Evolutionary conservation across 2,329 filamentous ascomycete genomes (phyloP), one percentile per base, ranked within the genome.

Genomic region (Epichloe festucae): DNA sequence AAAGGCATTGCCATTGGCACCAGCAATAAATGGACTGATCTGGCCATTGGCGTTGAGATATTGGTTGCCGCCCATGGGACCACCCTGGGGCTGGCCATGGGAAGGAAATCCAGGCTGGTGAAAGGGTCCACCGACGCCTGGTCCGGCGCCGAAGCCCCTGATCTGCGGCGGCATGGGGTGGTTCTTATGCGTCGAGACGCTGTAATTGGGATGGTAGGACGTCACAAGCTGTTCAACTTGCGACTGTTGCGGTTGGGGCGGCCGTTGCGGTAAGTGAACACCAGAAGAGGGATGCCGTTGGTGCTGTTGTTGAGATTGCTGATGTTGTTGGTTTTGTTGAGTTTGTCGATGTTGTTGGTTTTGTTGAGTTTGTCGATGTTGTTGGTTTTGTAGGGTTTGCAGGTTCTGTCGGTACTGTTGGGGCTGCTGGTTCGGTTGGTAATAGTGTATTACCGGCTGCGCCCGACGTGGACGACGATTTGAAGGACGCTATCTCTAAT

Each of bases 11-110:
- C 70, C 73, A 59, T 77, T 79, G 12, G 77, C 73, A 15, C 59
- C 57, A 3, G 77, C 74, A 63, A 89, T 74, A 63, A 89, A 89
- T 3, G 83, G 81, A 59, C 81, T 84, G 57, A 86, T 77, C 62
- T 77, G 76, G 48, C 79, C 75, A 65, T 84, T 86, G 54, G 82
- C 78, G 59, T 78, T 82, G 56, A 82, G 79, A 66, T 93, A 94
- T 48, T 85, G 81, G 64, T 87, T 86, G 54, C 77, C 75, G 57
- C 78, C 77, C 52, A 90, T 64, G 45, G 70, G 76, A 39, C 67
- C 69, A 49, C 68, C 70, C 57, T 78, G 77, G 44, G 72, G 70
- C 58, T 78, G 75, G 46, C 62, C 65, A 56, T 76, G 73, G 39
- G 73, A 70, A n/a, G 75, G 70, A 60, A 78, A 80, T 54, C 77